Conservation (phyloP, 805 yeast genomes). For the Candida ponderosae region DNA sequence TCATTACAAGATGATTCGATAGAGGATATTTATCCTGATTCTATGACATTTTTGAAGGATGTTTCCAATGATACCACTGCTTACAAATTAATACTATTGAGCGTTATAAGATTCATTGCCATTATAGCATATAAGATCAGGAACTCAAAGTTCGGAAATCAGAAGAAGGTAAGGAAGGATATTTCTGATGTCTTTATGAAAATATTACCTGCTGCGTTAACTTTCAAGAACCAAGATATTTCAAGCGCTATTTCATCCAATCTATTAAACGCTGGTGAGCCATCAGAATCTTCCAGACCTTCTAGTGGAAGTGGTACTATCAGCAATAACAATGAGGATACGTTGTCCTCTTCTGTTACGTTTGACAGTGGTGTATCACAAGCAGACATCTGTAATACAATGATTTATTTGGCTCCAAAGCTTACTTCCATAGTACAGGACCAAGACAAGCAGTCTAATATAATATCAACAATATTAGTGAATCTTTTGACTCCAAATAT, state of each 20-base stretch:
- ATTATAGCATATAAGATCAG: slow-evolving; percentile 48
- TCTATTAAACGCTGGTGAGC: slow-evolving; percentile 1
- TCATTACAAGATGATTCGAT: slow-evolving; percentile 70
- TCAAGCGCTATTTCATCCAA: slow-evolving; percentile 9
- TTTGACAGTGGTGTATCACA: slow-evolving; percentile 14
- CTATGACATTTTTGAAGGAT: slow-evolving; percentile 54
- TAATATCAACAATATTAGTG: slow-evolving; percentile 44
- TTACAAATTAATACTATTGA: slow-evolving; percentile 44
- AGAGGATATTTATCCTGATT: slow-evolving; percentile 67
- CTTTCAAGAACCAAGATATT: slow-evolving; percentile 14
- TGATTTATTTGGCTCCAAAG: slow-evolving; percentile 28
- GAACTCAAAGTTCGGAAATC: slow-evolving; percentile 54
- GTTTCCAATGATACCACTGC: slow-evolving; percentile 36
- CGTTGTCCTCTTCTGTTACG: slow-evolving; percentile 4
- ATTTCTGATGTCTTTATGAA: slow-evolving; percentile 34
- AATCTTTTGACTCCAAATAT: slow-evolving; percentile 45
- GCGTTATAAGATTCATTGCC: slow-evolving; percentile 43
- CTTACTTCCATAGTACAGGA: slow-evolving; percentile 32
- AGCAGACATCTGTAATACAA: slow-evolving; percentile 36
- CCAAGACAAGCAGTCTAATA: slow-evolving; percentile 47
- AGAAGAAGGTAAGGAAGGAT: slow-evolving; percentile 52
- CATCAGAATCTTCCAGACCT: neutral
- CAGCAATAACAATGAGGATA: slow-evolving; percentile 10
- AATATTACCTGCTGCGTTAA: slow-evolving; percentile 24
- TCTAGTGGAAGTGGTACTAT: slow-evolving; percentile 11